Evolutionary conservation across 177 flowering plant species (phyloP), one percentile per base, ranked within the genome.

Genomic region (Vitis hybrid): DNA sequence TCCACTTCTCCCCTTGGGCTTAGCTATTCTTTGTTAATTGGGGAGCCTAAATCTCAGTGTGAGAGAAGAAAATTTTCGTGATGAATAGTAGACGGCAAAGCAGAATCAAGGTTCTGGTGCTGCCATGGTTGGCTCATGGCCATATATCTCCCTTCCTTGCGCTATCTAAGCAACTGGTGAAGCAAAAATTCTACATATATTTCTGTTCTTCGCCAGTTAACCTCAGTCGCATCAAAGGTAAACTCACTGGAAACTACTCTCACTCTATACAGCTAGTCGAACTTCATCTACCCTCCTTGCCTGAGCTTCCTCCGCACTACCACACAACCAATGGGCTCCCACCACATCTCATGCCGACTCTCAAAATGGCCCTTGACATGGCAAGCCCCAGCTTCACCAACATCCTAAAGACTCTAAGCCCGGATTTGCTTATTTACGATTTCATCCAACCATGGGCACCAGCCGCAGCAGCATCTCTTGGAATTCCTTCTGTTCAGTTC

Each of bases 241-340:
- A 61, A 11, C 15, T 69, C 11, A 10, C 64, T 11, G 24, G 1
- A 1, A 46, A 71, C 8, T n/a, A 55, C 52, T 60, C 66, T 35
- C 40, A 2, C 11, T 76, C 76, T 1, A 81, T 81, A 1, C 54
- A 72, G 18, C 73, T 81, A 0, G 57, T 81, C 0, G 82, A 81
- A 2, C 69, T 81, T 50, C 75, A 74, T 18, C 79, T 81, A 9
- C 81, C 82, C 1, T 19, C 66, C 0, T 19, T 62, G 5, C 77
- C 79, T 2, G 67, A 74, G 18, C 84, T 81, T 50, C 82, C 84
- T 69, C 75, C 80, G 10, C 80, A 69, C 13, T 65, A 40, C 67
- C 82, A 81, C 75, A 79, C 84, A 1, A 81, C 82, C 58, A 76
- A 77, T 11, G 75, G 74, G 68, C 71, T 81, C 27, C 82, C 81